Evolutionary conservation across 225 moss, liverwort and hornwort genomes (phyloP).

Genomic region (Anthoceros angustus): DNA sequence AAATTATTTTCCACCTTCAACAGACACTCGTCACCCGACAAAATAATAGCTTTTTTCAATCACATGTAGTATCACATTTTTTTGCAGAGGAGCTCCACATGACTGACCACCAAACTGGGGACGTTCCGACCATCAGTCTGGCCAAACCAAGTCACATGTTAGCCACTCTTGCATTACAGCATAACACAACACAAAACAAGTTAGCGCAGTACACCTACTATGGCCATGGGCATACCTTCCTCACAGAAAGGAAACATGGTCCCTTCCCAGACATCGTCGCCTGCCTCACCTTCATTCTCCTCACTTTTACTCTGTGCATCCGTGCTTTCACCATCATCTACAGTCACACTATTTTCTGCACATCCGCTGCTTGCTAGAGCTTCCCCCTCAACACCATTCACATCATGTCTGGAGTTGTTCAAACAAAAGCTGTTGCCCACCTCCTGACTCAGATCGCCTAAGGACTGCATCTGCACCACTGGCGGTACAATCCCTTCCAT

Average conservation of each 20-base stretch:
- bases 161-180: neutral
- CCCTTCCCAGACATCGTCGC: constrained; percentile 86
- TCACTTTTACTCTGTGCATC: constrained; percentile 81
- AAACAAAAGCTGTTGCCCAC: constrained; percentile 15
- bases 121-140: neutral
- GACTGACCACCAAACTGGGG: neutral
- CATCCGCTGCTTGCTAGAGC: constrained; percentile 29
- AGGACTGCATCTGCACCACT: neutral
- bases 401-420: constrained; percentile 19
- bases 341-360: constrained; percentile 21
- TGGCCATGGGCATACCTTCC: constrained; percentile 38
- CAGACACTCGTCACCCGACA: constrained; percentile 16
- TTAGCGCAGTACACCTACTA: neutral
- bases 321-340: constrained; percentile 68
- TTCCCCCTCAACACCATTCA: constrained; percentile 11
- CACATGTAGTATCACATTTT: neutral
- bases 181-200: neutral
- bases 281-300: constrained; percentile 54
- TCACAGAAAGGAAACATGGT: constrained; percentile 93
- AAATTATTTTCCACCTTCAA: constrained; percentile 13
- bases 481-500: neutral
- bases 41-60: constrained; percentile 1
- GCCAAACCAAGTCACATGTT: neutral
- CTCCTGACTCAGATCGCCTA: neutral
- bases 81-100: neutral